phyloP scores from a whole-genome alignment of 352 stramenopile species.

The Halophytophthora batemanensis region DNA sequence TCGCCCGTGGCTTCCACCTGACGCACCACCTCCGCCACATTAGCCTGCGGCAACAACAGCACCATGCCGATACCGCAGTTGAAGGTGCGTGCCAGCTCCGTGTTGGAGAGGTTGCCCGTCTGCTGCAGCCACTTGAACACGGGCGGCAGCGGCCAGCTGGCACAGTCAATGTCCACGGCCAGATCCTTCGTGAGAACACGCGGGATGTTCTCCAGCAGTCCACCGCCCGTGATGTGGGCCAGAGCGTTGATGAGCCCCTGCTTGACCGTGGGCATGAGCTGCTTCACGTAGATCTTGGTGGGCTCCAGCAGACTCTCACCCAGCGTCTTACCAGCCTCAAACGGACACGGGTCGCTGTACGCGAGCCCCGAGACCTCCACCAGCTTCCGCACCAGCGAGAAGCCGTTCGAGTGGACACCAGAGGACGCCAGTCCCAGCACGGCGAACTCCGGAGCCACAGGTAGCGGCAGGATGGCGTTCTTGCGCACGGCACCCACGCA shows the following conservation, averaged over 20 bases:
- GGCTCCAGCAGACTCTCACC: conserved; percentile 94
- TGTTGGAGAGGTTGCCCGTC: conserved; percentile 89
- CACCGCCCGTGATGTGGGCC: conserved; percentile 98
- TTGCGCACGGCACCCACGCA: conserved; percentile 95
- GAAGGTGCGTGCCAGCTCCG: conserved; percentile 97
- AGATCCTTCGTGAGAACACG: conserved; percentile 92
- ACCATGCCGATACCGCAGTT: conserved; percentile 99
- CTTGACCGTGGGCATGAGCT: conserved; percentile 80
- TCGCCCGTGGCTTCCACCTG: conserved; percentile 85
- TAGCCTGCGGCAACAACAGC: conserved; percentile 90
- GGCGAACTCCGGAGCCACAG: conserved; percentile 87
- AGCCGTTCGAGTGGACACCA: conserved; percentile 98
- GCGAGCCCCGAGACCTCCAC: conserved; percentile 88
- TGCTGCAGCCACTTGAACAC: conserved; percentile 99
- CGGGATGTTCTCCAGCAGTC: conserved; percentile 98
- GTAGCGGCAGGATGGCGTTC: conserved; percentile 82
- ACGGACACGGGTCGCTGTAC: conserved; percentile 79
- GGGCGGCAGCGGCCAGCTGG: conserved; percentile 87
- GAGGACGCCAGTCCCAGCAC: conserved; percentile 95
- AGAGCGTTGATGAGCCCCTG: conserved; percentile 88
- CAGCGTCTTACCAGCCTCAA: conserved; percentile 81
- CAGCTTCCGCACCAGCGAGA: conserved; percentile 97
- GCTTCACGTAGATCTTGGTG: conserved; percentile 98
- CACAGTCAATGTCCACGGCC: conserved; percentile 91
- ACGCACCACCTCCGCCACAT: conserved; percentile 86